Base-by-base conservation (phyloP, 352 stramenopile genomes). In the Phytophthora pini region DNA sequence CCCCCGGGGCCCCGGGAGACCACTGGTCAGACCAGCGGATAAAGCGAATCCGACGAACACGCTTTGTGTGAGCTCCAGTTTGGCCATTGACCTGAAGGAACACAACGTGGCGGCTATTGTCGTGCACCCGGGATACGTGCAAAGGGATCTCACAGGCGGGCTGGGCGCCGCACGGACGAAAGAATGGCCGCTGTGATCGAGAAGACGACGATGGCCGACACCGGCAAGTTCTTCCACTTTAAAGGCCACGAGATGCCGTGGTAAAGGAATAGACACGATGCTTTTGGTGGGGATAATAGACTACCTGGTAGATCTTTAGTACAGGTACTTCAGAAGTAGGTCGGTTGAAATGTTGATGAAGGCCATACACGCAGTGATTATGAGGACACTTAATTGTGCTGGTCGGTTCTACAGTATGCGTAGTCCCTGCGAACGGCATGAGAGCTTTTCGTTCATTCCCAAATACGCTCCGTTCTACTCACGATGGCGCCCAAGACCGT, bases 41-140 rank as follows among this genome's bases (percentile, higher is more conserved):
- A 20, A 20, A 20, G 17, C 17, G 17, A 20, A 20, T 20, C 17
- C 17, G 17, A 20, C 17, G 17, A 20, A 20, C 17, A 20, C 17
- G 17, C 17, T 20, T 20, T 20, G 17, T 0, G 49, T 89, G 40
- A 87, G 70, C 53, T 68, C 64, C 50, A 71, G 46, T 24, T 41
- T 91, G 26, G 56, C 72, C 12, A 47, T 77, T 5, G 79, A 91
- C 26, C 62, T 89, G 1, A 69, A 79, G 56, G 38, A 49, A 13
- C 55, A 84, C 39, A 80, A 75, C 4, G 84, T 91, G 41, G 48
- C 44, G 0, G 56, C 70, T 9, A 36, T 89, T 9, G 64, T 85
- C 15, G 31, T 84, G 22, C 71, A 87, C 39, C 80, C 82, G 3
- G 80, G 82, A 9, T 82, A 79, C 50, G 80, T 91, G 9, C n/a